Percentiles rank a stretch among this genome's conserved stretches.
phyloP scores from a whole-genome alignment of 768 basidiomycete species.

The Solioccasus polychromus region DNA sequence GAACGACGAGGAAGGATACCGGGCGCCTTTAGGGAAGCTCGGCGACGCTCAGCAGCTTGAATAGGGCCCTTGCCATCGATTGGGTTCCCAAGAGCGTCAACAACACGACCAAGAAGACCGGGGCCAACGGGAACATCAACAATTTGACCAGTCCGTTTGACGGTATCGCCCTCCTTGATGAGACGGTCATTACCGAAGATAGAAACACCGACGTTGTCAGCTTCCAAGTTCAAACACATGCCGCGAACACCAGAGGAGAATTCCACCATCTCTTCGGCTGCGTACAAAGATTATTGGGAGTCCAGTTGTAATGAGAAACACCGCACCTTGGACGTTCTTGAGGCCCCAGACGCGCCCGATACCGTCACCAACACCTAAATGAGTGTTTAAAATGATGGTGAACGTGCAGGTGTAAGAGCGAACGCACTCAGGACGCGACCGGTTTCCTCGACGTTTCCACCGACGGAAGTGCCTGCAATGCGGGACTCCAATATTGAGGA shows the following conservation, averaged over 20 bases:
- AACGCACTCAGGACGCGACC: constrained; percentile 95
- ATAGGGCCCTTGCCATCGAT: constrained; percentile 99
- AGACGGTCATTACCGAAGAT: constrained; percentile 98
- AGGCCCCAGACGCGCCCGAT: constrained; percentile 99
- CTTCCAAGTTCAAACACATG: constrained; percentile 99
- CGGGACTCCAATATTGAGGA: constrained; percentile 98
- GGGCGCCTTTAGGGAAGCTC: constrained; percentile 97
- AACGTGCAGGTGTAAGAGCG: background rate
- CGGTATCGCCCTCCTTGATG: constrained; percentile 99
- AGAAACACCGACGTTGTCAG: constrained; percentile 99
- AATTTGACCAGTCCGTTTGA: constrained; percentile 99
- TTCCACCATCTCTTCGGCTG: constrained; percentile 99
- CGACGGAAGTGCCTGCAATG: constrained; percentile 87
- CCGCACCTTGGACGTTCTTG: constrained; percentile 92
- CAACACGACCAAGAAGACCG: constrained; percentile 95
- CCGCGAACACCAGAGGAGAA: constrained; percentile 99
- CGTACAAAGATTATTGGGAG: constrained; percentile 8
- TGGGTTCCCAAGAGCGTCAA: constrained; percentile 99
- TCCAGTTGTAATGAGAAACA: background rate
- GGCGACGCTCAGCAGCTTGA: constrained; percentile 87
- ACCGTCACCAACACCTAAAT: constrained; percentile 96
- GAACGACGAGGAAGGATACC: constrained; percentile 99
- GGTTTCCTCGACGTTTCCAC: constrained; percentile 97
- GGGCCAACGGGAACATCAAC: constrained; percentile 99
- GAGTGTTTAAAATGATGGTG: constrained; percentile 5